phyloP scores from a whole-genome alignment of 176 grass and related monocot genomes.

The Ananas comosus region DNA sequence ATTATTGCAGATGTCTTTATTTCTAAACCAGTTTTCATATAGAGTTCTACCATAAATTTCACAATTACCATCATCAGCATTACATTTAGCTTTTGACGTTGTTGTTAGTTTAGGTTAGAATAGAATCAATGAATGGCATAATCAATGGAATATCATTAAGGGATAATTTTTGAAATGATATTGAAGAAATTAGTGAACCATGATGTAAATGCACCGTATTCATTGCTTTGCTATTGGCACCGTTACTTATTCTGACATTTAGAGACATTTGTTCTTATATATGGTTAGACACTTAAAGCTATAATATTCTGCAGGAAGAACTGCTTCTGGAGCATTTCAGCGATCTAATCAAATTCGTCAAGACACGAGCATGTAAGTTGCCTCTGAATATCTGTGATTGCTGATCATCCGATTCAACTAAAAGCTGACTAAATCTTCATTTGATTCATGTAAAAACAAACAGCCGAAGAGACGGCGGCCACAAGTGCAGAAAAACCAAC shows the following conservation, averaged over 20 bases:
- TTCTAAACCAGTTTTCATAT: no score
- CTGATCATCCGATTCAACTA: conserved; percentile 5
- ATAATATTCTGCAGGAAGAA: conserved; percentile 58
- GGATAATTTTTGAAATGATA: no score
- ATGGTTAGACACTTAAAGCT: neutral
- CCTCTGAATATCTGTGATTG: neutral
- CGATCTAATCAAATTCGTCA: conserved; percentile 79
- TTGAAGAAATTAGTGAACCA: no score
- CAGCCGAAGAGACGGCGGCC: conserved; percentile 53
- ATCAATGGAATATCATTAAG: no score
- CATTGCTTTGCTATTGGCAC: neutral
- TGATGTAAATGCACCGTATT: no score
- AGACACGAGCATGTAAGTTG: conserved; percentile 55
- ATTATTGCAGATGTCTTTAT: no score
- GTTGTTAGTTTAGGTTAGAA: no score
- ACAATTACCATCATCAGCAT: no score
- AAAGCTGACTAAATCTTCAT: neutral
- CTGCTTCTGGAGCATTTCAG: conserved; percentile 85
- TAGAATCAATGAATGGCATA: no score
- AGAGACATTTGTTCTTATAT: neutral
- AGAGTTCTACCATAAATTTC: no score
- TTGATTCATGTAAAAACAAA: neutral
- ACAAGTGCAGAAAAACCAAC: conserved; percentile 42
- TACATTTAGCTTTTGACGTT: no score
- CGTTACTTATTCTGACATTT: neutral